These are phyloP conservation scores for Phytophthora vignae DNA, from an alignment of 352 stramenopile genomes.

Conservation along the genomic window DNA sequence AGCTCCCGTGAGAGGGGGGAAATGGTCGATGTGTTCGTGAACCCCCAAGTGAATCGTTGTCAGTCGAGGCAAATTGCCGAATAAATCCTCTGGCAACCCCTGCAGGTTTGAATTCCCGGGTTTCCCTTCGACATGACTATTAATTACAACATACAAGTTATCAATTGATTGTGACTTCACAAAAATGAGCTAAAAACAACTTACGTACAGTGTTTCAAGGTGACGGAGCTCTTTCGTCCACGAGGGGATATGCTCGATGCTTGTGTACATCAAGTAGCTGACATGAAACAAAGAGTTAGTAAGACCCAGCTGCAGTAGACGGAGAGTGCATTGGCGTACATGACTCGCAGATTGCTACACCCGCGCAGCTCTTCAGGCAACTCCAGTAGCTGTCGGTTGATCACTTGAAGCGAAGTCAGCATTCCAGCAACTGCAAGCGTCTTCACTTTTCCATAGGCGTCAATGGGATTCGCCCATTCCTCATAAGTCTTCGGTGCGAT, in stretches of 20 bases:
- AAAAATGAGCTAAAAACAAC: too few relatives aligned
- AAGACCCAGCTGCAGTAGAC: background rate
- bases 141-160: background rate
- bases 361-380: conserved; percentile 34
- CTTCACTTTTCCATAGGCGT: conserved; percentile 32
- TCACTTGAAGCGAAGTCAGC: conserved; percentile 47
- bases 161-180: too few relatives aligned
- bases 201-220: conserved; percentile 29
- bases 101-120: conserved; percentile 18
- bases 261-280: conserved; percentile 28
- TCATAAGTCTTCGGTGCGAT: background rate
- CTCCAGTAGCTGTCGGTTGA: conserved; percentile 37
- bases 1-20: conserved; percentile 23
- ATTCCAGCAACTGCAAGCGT: conserved; percentile 32
- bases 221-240: conserved; percentile 19
- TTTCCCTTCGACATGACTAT: conserved; percentile 35
- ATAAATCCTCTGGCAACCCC: conserved; percentile 18
- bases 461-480: conserved; percentile 10
- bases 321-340: conserved; percentile 4
- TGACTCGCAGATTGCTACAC: conserved; percentile 20
- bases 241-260: conserved; percentile 6
- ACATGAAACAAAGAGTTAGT: background rate
- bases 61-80: conserved; percentile 26
- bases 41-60: conserved; percentile 24
- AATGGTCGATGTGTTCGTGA: conserved; percentile 11